Conservation (phyloP, 176 grass and related monocot species). For the Avena atlantica region DNA sequence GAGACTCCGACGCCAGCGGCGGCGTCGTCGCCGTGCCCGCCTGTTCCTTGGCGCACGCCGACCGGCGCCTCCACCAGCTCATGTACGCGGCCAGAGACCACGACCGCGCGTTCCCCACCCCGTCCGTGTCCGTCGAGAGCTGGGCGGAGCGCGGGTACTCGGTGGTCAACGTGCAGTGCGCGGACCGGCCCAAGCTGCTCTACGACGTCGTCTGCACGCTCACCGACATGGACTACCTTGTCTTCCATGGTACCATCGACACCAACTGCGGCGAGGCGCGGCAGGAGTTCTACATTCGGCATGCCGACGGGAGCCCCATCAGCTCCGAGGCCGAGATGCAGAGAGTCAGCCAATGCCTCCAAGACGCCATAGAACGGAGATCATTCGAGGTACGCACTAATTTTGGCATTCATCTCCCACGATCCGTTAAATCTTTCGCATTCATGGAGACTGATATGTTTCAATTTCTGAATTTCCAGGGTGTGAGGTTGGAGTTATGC, state of each 20-base stretch:
- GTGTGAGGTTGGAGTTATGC: conserved; percentile 71
- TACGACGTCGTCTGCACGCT: conserved; percentile 94
- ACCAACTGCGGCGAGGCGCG: conserved; percentile 60
- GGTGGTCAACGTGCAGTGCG: conserved; percentile 78
- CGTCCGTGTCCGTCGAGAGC: conserved; percentile 65
- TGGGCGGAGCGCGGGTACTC: conserved; percentile 91
- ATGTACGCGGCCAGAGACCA: conserved; percentile 68
- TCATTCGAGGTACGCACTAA: conserved; percentile 68
- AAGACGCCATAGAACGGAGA: conserved; percentile 73
- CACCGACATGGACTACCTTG: conserved; percentile 95
- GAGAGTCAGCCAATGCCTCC: conserved; percentile 72
- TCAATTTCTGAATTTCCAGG: conserved; percentile 50
- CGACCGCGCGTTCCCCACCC: background rate
- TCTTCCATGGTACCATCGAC: conserved; percentile 94
- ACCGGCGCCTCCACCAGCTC: conserved; percentile 93
- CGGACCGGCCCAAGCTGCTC: conserved; percentile 74
- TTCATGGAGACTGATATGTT: conserved; percentile 15
- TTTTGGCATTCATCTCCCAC: background rate
- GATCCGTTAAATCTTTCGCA: background rate
- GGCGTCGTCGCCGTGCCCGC: conserved; percentile 43
- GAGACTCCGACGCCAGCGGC: conserved; percentile 36
- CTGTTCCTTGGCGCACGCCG: conserved; percentile 48
- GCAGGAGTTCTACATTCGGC: conserved; percentile 91
- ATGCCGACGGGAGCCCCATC: conserved; percentile 77
- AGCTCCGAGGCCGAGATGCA: conserved; percentile 73